phyloP scores from a whole-genome alignment of 2,329 filamentous ascomycete species.

The Fusarium musae region DNA sequence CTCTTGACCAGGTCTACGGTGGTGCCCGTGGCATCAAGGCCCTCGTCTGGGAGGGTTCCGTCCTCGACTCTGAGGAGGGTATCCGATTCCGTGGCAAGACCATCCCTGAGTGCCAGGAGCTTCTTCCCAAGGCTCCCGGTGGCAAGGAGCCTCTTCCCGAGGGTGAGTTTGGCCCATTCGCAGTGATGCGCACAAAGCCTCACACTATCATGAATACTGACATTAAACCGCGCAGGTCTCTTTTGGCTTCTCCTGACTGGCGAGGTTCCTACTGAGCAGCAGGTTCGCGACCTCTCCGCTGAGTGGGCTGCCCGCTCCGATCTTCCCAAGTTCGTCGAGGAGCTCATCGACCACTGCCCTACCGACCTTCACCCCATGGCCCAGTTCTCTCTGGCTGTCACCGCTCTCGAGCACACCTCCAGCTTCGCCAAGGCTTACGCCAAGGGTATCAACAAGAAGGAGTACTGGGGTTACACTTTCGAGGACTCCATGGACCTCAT shows the following conservation, averaged over 20 bases:
- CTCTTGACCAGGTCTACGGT: conserved; percentile 98
- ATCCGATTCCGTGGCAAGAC: conserved; percentile 99
- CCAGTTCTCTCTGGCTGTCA: conserved; percentile 97
- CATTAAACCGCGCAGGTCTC: conserved; percentile 69
- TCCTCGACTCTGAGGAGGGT: conserved; percentile 98
- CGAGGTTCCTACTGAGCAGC: conserved; percentile 96
- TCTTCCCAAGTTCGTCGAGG: conserved; percentile 97
- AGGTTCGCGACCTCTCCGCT: conserved; percentile 96
- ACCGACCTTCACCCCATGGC: conserved; percentile 99
- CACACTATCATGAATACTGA: conserved; percentile 21
- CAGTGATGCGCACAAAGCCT: neutral
- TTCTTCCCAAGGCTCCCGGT: conserved; percentile 96
- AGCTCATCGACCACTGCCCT: conserved; percentile 99
- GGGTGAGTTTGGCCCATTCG: conserved; percentile 62
- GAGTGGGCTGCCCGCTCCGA: conserved; percentile 99
- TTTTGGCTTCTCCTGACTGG: conserved; percentile 99
- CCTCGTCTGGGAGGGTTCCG: conserved; percentile 98
- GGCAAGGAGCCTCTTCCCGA: conserved; percentile 97
- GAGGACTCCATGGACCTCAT: conserved; percentile 99
- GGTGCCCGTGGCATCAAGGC: conserved; percentile 99
- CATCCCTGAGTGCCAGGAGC: conserved; percentile 97
- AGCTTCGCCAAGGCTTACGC: conserved; percentile 98
- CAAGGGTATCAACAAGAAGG: conserved; percentile 99
- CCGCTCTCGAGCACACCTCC: conserved; percentile 97
- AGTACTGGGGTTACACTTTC: conserved; percentile 99